Base-by-base conservation (phyloP, 2,329 filamentous ascomycete species). In the Ceratocystis colombiana region DNA sequence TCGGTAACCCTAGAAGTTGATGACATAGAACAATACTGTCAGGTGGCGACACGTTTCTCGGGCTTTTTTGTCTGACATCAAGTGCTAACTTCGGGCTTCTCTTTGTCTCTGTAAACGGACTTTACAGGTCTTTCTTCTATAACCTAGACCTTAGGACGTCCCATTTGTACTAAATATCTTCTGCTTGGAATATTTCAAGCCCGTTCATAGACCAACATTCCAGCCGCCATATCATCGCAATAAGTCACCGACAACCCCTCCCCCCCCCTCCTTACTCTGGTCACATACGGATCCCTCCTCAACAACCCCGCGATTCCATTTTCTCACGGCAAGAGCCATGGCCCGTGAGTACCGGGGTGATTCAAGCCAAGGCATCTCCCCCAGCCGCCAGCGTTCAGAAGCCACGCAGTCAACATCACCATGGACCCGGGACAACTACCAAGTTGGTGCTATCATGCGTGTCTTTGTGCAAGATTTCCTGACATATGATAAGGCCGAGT, bases 401-500 rank as follows among this genome's bases (percentile, higher is more conserved):
- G 63, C 33, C 12, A 33, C 20, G n/a, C 41, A 45, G 12, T 25
- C 48, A 12, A 22, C 64, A 2, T 69, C 59, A 15, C 69, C 59
- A 68, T 71, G 61, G 74, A 75, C 17, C 22, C 67, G 67, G 2
- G 48, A 61, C 37, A 72, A 73, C 8, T 84, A 82, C 69, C 82
- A 89, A 69, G 86, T 91, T 2, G 94, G 94, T 10, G 88, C 94
- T 8, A 95, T 99, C 70, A 86, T 96, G 62, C 85, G 92, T 45
- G 90, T 99, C 61, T 88, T 85, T 70, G 81, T 97, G 57, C 83
- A 82, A 62, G 89, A 97, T 75, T 99, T 99, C 71, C 90, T 99
- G 66, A 99, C 94, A 0, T 99, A 99, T 76, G 91, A 89, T 62
- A 85, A 87, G 64, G 93, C 91, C 66, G 92, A 96, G 70, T 96